Evolutionary conservation across 441 rosid species (phyloP), one percentile per base, ranked within the genome.

Genomic region (California macrophylla): DNA sequence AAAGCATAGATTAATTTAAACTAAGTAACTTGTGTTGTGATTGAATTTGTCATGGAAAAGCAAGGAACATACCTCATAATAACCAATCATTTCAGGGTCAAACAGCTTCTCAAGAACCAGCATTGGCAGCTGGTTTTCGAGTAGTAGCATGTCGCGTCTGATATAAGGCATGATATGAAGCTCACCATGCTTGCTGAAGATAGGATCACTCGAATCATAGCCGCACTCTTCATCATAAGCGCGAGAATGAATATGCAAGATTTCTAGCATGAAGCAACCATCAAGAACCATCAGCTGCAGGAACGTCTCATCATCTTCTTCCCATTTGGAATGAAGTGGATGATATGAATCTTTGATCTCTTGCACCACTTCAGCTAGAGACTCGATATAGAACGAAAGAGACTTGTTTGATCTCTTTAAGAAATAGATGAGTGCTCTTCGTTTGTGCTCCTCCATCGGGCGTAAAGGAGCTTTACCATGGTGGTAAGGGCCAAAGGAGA

Each of bases 201-300:
- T 58, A 0, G 89, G 87, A 61, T 85, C 86, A 54, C 76, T 67
- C 10, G 8, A 25, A 0, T 73, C 73, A n/a, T 82, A 80, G 28
- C 76, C 80, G 10, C 71, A 72, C 67, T 24, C 9, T 0, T 42
- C 4, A 4, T 12, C 13, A 1, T 12, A 13, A 40, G 69, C n/a
- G 62, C 34, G 71, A 6, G 73, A 10, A 40, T 23, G 29, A 6
- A 64, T 28, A 5, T 78, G 66, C 13, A 85, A 34, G 61, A 82
- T 71, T 68, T 85, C 89, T 5, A 83, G 78, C 85, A 83, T 82
- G 75, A 85, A 85, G 45, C 87, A 85, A 2, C 89, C 87, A 58
- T 85, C 89, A 4, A 75, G 64, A 64, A 85, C 75, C 89, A 83
- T 81, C 76, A 85, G 5, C 62, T 69, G 75, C 67, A 85, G 70